Base-by-base conservation (phyloP, 2,329 filamentous ascomycete species). In the Sarocladiaceae sp. region DNA sequence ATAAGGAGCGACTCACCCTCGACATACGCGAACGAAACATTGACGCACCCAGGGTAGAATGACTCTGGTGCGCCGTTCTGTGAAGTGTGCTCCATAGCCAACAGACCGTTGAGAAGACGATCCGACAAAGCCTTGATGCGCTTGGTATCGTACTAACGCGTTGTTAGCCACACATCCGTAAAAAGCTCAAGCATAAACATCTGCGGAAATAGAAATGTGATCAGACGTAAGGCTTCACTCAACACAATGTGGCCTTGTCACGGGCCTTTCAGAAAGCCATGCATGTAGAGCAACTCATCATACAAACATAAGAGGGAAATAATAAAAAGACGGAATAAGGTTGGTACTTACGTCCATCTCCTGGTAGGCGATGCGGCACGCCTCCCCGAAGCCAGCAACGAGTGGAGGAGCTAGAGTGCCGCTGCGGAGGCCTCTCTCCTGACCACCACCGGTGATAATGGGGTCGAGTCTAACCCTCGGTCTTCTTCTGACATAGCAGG, bases 1-100 rank as follows among this genome's bases (percentile, higher is more conserved):
- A 98, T 98, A 51, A 98, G 76, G 1, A 98, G 82, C 2, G 93
- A 97, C 67, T 98, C 93, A 53, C 93, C 93, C 67, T 98, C 93
- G 4, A 98, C 89, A 58, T 98, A 98, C 26, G 93, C 91, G 60
- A 98, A 98, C 0, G 93, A 98, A 10, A 98, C 86, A 64, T 98
- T 98, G 49, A 98, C 91, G 56, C 93, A 98, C 50, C 93, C 93
- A 2, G 93, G 89, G 62, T 98, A 98, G 65, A 94, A 94, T 43
- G 80, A 76, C 4, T 84, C 67, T 2, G 82, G 75, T 55, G 93
- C 88, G 42, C 93, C 93, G 58, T 98, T 98, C 55, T 95, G 82
- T 7, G 76, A 79, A 2, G 93, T 95, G 67, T 98, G 93, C 63
- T 97, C 93, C 70, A 98, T 78, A 5, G 87, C 67, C 16, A 98